phyloP scores from a whole-genome alignment of 2,329 filamentous ascomycete species.

The Colletotrichum gigasporum region DNA sequence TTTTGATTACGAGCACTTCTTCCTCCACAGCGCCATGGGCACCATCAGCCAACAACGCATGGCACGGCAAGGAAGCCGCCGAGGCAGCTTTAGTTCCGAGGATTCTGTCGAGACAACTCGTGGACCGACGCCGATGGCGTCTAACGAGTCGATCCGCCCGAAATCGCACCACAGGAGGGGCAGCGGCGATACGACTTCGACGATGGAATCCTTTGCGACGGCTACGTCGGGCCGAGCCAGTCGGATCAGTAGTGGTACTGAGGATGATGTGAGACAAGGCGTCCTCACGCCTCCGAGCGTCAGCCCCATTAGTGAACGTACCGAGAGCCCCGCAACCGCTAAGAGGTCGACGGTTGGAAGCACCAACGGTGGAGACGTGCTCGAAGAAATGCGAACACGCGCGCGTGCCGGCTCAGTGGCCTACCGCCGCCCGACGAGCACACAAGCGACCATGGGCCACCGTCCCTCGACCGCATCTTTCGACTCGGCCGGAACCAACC shows the following conservation, averaged over 20 bases:
- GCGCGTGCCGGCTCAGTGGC: conserved; percentile 45
- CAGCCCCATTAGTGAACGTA: conserved; percentile 28
- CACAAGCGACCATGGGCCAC: conserved; percentile 52
- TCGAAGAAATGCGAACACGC: conserved; percentile 32
- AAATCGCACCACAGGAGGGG: conserved; percentile 46
- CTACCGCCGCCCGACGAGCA: conserved; percentile 52
- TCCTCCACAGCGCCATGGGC: conserved; percentile 90
- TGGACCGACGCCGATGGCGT: conserved; percentile 52
- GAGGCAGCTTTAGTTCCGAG: conserved; percentile 65
- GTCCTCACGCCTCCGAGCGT: conserved; percentile 25
- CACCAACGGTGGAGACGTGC: conserved; percentile 37
- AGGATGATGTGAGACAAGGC: conserved; percentile 18
- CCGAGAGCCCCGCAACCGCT: conserved; percentile 28
- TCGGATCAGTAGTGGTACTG: conserved; percentile 36
- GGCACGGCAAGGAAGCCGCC: conserved; percentile 52
- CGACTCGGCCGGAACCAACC: conserved; percentile 66
- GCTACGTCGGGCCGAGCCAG: conserved; percentile 60
- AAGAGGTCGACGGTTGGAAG: conserved; percentile 35
- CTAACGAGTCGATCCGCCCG: conserved; percentile 36
- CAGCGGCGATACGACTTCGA: conserved; percentile 61
- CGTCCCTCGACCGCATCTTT: conserved; percentile 67
- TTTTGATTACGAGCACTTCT: conserved; percentile 97
- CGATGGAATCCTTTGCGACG: conserved; percentile 65
- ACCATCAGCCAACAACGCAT: conserved; percentile 70
- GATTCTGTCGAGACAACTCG: conserved; percentile 71